Percentiles rank a stretch among this genome's conserved stretches.
Evolutionary conservation across 2,329 filamentous ascomycete genomes (phyloP).

Genomic region (Dendrostoma leiphaemia): DNA sequence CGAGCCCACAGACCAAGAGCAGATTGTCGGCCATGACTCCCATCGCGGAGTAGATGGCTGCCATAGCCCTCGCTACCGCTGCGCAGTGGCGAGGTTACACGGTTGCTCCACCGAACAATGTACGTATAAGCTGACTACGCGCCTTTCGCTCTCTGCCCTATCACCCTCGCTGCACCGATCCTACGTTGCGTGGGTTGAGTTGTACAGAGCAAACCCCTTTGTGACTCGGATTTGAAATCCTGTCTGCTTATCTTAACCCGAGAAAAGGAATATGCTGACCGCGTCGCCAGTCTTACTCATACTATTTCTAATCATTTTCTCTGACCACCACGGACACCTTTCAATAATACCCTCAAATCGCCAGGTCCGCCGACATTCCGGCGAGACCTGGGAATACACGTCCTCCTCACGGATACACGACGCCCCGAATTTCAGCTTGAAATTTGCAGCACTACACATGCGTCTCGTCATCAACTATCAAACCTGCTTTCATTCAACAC

Average conservation of each 20-base stretch:
- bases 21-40: constrained; percentile 51
- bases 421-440: neutral
- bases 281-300: constrained; percentile 12
- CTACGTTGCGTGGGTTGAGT: constrained; percentile 7
- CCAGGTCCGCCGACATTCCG: neutral
- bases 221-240: constrained; percentile 5
- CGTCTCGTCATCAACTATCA: too few relatives aligned
- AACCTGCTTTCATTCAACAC: too few relatives aligned
- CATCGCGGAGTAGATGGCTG: constrained; percentile 49
- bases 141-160: neutral
- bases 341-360: constrained; percentile 2
- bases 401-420: constrained; percentile 2
- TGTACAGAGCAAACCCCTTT: constrained; percentile 9
- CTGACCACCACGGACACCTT: constrained; percentile 9
- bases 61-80: constrained; percentile 1
- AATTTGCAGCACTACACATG: too few relatives aligned
- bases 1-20: constrained; percentile 36
- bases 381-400: neutral
- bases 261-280: constrained; percentile 14
- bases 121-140: constrained; percentile 19
- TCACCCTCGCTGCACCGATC: constrained; percentile 4
- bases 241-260: neutral
- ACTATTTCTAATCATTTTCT: constrained; percentile 8
- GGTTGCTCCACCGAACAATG: constrained; percentile 1
- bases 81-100: constrained; percentile 8